Conservation (phyloP, 352 stramenopile genomes). For the Pythium dissotocum region DNA sequence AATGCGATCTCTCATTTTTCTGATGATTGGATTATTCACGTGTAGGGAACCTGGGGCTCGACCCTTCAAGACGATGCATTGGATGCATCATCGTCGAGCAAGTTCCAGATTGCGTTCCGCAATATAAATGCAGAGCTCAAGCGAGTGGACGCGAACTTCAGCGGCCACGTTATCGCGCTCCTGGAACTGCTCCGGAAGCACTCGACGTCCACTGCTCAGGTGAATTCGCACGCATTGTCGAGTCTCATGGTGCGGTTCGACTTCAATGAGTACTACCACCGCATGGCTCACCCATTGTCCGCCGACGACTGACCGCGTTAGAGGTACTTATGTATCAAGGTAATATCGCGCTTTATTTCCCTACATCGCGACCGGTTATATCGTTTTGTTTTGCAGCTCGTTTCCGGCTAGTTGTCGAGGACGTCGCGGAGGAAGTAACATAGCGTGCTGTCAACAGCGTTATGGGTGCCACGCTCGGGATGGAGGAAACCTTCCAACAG, state of each 20-base stretch:
- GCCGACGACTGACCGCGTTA: constrained; percentile 41
- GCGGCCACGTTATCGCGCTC: constrained; percentile 56
- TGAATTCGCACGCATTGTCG: constrained; percentile 75
- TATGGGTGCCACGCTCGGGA: constrained; percentile 37
- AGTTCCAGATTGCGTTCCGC: constrained; percentile 21
- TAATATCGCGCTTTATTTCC: neutral
- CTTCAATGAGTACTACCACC: constrained; percentile 91
- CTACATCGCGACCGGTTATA: neutral
- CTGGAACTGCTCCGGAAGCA: constrained; percentile 63
- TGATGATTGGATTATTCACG: neutral
- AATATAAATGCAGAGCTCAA: constrained; percentile 33
- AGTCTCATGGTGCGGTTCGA: constrained; percentile 90
- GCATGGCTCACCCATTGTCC: constrained; percentile 42
- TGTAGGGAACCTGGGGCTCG: constrained; percentile 64
- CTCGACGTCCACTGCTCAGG: constrained; percentile 26
- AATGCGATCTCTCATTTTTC: neutral
- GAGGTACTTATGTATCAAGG: neutral
- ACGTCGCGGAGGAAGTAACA: constrained; percentile 77
- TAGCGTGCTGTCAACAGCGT: constrained; percentile 48
- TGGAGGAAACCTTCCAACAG: constrained; percentile 56
- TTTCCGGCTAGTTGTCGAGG: constrained; percentile 35
- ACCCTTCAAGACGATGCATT: constrained; percentile 52
- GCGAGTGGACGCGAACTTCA: constrained; percentile 57
- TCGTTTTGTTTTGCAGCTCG: neutral
- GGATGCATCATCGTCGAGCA: constrained; percentile 15